phyloP scores from a whole-genome alignment of 805 yeast genomes.

The Starmerella geochares region DNA sequence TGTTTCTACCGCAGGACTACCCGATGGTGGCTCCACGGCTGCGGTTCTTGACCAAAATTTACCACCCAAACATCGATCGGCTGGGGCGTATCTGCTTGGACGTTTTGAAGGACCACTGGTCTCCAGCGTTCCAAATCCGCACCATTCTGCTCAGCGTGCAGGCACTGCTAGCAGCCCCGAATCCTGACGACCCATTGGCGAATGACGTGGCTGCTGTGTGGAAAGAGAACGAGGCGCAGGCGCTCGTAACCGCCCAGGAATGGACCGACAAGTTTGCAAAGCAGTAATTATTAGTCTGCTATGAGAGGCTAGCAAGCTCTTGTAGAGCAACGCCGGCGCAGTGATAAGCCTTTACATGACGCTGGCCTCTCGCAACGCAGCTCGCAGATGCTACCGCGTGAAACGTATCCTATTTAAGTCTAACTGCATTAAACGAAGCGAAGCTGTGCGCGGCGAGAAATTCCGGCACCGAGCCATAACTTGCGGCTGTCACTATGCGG shows the following conservation, averaged over 20 bases:
- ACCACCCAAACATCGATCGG: constrained; percentile 93
- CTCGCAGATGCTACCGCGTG: no score
- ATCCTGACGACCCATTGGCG: constrained; percentile 96
- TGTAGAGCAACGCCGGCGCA: no score
- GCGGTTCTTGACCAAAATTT: constrained; percentile 82
- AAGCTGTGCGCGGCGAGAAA: no score
- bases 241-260: constrained; percentile 67
- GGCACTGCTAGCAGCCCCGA: constrained; percentile 89
- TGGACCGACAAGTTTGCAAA: constrained; percentile 62
- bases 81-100: constrained; percentile 92
- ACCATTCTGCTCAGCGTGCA: constrained; percentile 85
- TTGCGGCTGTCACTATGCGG: no score
- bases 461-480: no score
- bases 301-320: no score
- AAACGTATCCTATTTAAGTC: no score
- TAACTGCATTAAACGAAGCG: no score
- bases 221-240: constrained; percentile 74
- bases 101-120: constrained; percentile 91
- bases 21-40: constrained; percentile 98
- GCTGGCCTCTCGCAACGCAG: no score
- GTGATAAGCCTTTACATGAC: no score
- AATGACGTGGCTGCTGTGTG: constrained; percentile 96
- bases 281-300: no score
- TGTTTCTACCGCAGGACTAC: constrained; percentile 89
- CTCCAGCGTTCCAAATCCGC: constrained; percentile 92